These are phyloP conservation scores for Apiospora sp. DNA, from an alignment of 2,329 filamentous ascomycete species.

Conservation along the genomic window DNA sequence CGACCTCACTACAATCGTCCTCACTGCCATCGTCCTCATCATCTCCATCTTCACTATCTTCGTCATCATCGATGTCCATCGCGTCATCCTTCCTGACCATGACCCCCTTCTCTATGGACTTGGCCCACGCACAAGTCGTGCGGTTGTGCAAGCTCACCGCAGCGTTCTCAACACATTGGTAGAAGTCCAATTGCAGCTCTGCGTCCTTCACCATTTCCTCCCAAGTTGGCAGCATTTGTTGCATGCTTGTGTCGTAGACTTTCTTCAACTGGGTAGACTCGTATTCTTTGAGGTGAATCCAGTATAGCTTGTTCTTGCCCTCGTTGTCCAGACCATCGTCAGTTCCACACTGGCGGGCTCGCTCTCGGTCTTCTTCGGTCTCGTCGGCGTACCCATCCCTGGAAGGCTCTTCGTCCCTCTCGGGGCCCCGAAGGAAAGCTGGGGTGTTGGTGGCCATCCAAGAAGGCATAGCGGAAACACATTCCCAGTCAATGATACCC, in stretches of 20 bases:
- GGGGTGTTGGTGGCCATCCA: constrained; percentile 43
- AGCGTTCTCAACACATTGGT: neutral
- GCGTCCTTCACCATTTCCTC: neutral
- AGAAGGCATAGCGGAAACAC: constrained; percentile 48
- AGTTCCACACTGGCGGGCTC: constrained; percentile 27
- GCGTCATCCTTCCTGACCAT: neutral
- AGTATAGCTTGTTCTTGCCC: constrained; percentile 49
- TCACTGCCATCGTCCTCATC: neutral
- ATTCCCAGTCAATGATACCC: constrained; percentile 53
- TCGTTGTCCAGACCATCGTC: constrained; percentile 44
- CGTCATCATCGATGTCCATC: neutral
- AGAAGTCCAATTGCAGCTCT: neutral
- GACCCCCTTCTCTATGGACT: neutral
- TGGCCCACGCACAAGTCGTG: neutral
- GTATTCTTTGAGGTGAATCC: constrained; percentile 49
- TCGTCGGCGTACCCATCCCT: constrained; percentile 43
- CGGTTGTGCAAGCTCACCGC: neutral
- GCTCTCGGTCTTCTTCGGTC: constrained; percentile 29
- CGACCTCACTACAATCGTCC: neutral
- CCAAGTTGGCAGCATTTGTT: constrained; percentile 44
- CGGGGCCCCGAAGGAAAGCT: constrained; percentile 29
- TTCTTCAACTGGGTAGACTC: constrained; percentile 48
- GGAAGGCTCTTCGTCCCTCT: constrained; percentile 42
- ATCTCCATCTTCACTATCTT: neutral
- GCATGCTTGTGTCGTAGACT: constrained; percentile 44